Evolutionary conservation across 345 rosid species (phyloP).

Genomic region (Brassica juncea): DNA sequence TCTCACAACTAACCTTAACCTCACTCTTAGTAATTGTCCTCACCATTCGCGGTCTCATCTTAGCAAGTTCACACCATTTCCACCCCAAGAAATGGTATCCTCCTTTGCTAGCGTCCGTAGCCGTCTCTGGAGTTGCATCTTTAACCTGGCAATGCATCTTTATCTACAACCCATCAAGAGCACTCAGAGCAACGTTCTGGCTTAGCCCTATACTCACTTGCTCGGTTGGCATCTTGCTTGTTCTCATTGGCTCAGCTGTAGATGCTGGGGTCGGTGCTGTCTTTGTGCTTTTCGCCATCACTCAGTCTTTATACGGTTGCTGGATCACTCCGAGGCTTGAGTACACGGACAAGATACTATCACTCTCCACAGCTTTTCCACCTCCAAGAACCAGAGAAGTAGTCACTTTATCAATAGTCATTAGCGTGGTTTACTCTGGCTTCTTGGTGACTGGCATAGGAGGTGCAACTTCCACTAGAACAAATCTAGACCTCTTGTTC

Average conservation of each 20-base stretch:
- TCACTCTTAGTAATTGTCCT: slow-evolving; percentile 58
- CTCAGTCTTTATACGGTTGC: slow-evolving; percentile 63
- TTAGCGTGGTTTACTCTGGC: slow-evolving; percentile 47
- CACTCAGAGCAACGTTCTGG: slow-evolving; percentile 69
- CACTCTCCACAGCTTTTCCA: slow-evolving; percentile 52
- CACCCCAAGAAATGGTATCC: slow-evolving; percentile 74
- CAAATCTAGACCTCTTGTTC: slow-evolving; percentile 54
- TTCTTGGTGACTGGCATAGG: slow-evolving; percentile 77
- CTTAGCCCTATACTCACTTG: slow-evolving; percentile 62
- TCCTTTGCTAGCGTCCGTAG: slow-evolving; percentile 64
- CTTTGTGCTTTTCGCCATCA: slow-evolving; percentile 46
- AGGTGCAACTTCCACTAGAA: slow-evolving; percentile 67
- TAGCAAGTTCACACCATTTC: slow-evolving; percentile 52
- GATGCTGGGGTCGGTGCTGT: slow-evolving; percentile 54
- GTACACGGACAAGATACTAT: slow-evolving; percentile 56
- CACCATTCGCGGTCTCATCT: slow-evolving; percentile 60
- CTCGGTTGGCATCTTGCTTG: slow-evolving; percentile 57
- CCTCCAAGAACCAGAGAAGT: slow-evolving; percentile 47
- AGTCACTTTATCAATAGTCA: slow-evolving; percentile 38
- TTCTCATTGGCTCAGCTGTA: slow-evolving; percentile 50
- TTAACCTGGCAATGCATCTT: slow-evolving; percentile 58
- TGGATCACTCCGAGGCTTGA: slow-evolving; percentile 69
- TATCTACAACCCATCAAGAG: slow-evolving; percentile 47
- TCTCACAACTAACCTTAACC: slow-evolving; percentile 53
- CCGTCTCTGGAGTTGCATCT: slow-evolving; percentile 53